Base-by-base conservation (phyloP, 345 rosid species). In the Citrus medica region DNA sequence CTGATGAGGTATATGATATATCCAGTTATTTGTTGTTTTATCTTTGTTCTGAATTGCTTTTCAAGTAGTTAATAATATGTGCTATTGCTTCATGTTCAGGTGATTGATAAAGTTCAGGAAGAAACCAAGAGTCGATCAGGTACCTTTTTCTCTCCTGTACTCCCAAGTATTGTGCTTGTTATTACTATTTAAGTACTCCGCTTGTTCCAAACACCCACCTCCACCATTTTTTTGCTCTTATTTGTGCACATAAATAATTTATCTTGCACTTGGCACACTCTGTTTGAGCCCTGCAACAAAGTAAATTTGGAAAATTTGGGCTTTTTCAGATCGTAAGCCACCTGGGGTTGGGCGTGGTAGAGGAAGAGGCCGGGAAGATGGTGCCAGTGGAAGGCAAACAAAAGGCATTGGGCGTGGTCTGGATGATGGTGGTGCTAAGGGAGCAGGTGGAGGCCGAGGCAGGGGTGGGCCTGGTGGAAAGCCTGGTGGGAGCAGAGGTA, bases 91-190 rank as follows among this genome's bases (percentile, higher is more conserved):
- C 69, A n/a, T 65, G 51, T 77, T 71, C 84, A 90, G 97, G 97
- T 92, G 70, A 92, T 92, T 64, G 94, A 92, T 74, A 92, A 92
- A 81, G 97, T 92, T 78, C 97, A 92, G 78, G 97, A 92, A 87
- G 97, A 92, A 82, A 80, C 90, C 77, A 92, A 88, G 85, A 89
- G 82, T 55, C 94, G 97, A 64, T 7, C 91, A 81, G 97, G 97
- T 89, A 80, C 22, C 6, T 53, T 53, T 53, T 16, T 1, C 22
- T 17, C 58, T 4, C 22, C 58, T 46, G 17, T 46, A 13, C 51
- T 46, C 4, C 51, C 51, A 46, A 46, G 5, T 75, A 64, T 8
- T 63, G 72, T 59, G 28, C 67, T 66, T 53, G 37, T 4, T 76
- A 16, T 40, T 24, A 22, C 56, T 17, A 51, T 56, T 56, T 6